Evolutionary conservation across 202 grass and related monocot genomes (phyloP).

Genomic region (Schoenoplectus triqueter): DNA sequence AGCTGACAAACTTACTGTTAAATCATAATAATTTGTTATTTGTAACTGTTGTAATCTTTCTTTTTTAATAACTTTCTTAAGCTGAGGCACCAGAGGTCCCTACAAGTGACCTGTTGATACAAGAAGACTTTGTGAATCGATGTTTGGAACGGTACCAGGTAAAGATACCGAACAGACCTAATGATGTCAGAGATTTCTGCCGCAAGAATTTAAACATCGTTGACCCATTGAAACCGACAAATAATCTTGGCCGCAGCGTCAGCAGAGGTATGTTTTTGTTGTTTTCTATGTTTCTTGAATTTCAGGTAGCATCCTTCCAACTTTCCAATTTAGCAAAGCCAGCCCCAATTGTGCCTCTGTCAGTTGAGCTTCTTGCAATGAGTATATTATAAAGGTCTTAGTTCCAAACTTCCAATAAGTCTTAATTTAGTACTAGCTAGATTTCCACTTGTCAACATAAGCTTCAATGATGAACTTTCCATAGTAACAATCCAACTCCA

Average conservation of each 20-base stretch:
- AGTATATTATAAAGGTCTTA: neutral
- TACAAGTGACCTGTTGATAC: conserved; percentile 44
- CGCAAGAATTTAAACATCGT: conserved; percentile 79
- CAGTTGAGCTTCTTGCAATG: neutral
- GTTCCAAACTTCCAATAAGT: conserved; percentile 1
- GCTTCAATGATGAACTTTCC: conserved; percentile 8
- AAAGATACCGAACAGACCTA: conserved; percentile 43
- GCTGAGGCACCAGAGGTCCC: conserved; percentile 50
- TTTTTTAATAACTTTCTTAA: conserved; percentile 38
- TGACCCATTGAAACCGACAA: conserved; percentile 71
- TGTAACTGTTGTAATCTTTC: conserved; percentile 18
- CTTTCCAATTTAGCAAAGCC: conserved; percentile 14
- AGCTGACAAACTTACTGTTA: conserved; percentile 27
- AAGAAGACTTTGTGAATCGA: conserved; percentile 50
- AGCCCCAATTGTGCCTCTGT: neutral
- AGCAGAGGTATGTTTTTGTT: conserved; percentile 63
- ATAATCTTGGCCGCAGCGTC: conserved; percentile 84
- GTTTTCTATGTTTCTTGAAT: conserved; percentile 24
- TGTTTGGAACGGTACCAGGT: conserved; percentile 42
- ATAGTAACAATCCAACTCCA: conserved; percentile 1
- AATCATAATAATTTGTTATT: conserved; percentile 34
- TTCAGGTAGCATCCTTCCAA: neutral
- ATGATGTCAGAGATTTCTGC: conserved; percentile 45
- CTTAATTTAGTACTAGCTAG: neutral
- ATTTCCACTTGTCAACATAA: neutral